Conservation (phyloP, 495 filamentous ascomycete genomes). For the Polyplosphaeria fusca region DNA sequence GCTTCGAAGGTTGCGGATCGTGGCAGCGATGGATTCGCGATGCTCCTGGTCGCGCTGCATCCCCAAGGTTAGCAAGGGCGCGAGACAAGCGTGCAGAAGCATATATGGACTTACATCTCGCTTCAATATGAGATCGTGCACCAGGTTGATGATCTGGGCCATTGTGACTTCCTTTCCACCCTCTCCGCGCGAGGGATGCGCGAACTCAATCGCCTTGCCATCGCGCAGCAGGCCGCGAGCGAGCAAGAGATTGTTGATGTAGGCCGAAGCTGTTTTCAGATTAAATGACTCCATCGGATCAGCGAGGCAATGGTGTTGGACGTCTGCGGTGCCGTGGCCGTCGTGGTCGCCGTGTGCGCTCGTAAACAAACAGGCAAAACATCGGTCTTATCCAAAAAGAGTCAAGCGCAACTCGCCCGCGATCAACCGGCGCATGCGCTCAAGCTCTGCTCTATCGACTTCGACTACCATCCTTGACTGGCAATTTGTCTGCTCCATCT, state of each 20-base stretch:
- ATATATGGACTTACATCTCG: slow-evolving; percentile 63
- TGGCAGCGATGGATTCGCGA: slow-evolving; percentile 73
- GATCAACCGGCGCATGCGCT: not conserved
- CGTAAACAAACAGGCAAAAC: not conserved
- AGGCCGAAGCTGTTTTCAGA: slow-evolving; percentile 81
- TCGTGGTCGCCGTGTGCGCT: not conserved
- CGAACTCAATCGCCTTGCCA: slow-evolving; percentile 82
- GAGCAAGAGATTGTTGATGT: slow-evolving; percentile 93
- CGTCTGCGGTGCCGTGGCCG: not conserved
- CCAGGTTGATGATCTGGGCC: slow-evolving; percentile 81
- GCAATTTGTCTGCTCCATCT: not conserved
- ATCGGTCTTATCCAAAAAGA: not conserved
- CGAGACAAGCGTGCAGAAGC: not conserved
- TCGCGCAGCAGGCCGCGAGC: slow-evolving; percentile 83
- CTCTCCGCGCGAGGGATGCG: slow-evolving; percentile 64
- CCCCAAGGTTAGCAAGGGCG: not conserved
- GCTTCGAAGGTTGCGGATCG: slow-evolving; percentile 71
- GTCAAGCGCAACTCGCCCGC: not conserved
- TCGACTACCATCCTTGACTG: not conserved
- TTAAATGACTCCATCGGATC: slow-evolving; percentile 84
- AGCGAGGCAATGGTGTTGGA: not conserved
- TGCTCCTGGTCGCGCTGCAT: slow-evolving; percentile 81
- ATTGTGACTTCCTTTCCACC: slow-evolving; percentile 66
- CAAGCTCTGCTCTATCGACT: not conserved
- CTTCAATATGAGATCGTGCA: slow-evolving; percentile 84